phyloP scores from a whole-genome alignment of 2,329 filamentous ascomycete genomes.

The Cercospora janseana region DNA sequence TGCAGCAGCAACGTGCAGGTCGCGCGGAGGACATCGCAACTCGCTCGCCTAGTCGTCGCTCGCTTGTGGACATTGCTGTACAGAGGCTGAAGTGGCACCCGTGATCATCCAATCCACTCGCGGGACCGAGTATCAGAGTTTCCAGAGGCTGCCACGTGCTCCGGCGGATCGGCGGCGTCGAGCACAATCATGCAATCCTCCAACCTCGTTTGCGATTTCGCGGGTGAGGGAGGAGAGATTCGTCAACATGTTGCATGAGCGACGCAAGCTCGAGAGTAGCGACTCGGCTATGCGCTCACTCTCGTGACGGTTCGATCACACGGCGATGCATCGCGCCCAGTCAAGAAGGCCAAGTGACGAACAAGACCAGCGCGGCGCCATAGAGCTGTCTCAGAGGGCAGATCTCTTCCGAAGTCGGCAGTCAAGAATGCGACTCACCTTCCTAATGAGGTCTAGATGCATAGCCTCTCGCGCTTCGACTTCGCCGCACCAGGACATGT shows the following conservation, averaged over 20 bases:
- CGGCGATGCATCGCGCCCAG: background rate
- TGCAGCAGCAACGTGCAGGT: background rate
- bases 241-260: slow-evolving; percentile 3
- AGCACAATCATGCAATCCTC: too few species aligned
- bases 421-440: slow-evolving; percentile 5
- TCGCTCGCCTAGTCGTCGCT: too few species aligned
- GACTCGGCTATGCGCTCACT: slow-evolving; percentile 10
- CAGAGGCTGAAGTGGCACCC: background rate
- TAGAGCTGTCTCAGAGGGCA: slow-evolving; percentile 1
- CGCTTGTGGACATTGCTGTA: background rate
- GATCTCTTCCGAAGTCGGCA: slow-evolving; percentile 19
- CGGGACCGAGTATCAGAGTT: background rate
- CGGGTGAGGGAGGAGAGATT: too few species aligned
- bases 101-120: background rate
- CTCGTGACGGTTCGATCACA: background rate
- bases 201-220: too few species aligned
- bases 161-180: background rate
- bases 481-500: slow-evolving; percentile 6
- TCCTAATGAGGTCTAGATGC: slow-evolving; percentile 7
- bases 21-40: too few species aligned
- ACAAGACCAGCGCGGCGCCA: slow-evolving; percentile 4
- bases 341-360: slow-evolving; percentile 7
- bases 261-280: background rate
- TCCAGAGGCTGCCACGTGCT: slow-evolving; percentile 4
- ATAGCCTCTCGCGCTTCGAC: background rate